Base-by-base conservation (phyloP, 371 early-diverging fungal species). In the Mortierella sp. region DNA sequence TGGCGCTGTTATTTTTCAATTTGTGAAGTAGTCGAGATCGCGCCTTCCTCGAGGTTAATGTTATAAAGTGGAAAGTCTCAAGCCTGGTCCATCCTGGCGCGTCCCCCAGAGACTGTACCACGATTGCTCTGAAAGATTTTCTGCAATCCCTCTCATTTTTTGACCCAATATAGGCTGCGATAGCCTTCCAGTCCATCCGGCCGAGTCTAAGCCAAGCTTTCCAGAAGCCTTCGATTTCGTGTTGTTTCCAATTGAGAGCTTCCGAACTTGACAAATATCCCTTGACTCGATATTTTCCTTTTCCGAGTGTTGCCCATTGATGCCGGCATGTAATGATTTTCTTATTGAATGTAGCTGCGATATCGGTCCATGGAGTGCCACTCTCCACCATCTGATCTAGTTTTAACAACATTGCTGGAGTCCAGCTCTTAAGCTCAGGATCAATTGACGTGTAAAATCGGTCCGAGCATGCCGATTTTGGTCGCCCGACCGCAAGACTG, bases 31-130 rank as follows among this genome's bases (percentile, higher is more conserved):
- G 32, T n/a, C 68, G 50, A 7, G n/a, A n/a, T 3, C 70, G 64
- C 0, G 81, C 81, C 4, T 4, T 43, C 24, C 52, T 63, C 22
- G 19, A 32, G 3, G 69, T 65, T 8, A 68, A 63, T 19, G 69
- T 36, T n/a, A 72, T 48, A 69, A 53, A 80, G 40, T 50, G 68
- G n/a, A 43, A 58, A 22, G 58, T 53, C 43, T 81, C 82, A 36
- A 81, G 38, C 65, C 69, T 69, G 22, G 43, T 70, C 82, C 82
- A 81, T 0, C 82, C 82, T 3, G 76, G 76, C 0, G 76, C 76
- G 7, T 72, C 73, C 41, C 62, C 59, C 16, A 76, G 28, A 15
- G 82, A 63, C n/a, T 53, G 61, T 33, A 69, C 38, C 22, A 69
- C 62, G 10, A 74, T 21, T 7, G 58, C 13, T 45, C 48, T 64